Percentiles rank a stretch among this genome's conserved stretches.
phyloP scores from a whole-genome alignment of 2,329 filamentous ascomycete genomes.

The Orbilia quercus region DNA sequence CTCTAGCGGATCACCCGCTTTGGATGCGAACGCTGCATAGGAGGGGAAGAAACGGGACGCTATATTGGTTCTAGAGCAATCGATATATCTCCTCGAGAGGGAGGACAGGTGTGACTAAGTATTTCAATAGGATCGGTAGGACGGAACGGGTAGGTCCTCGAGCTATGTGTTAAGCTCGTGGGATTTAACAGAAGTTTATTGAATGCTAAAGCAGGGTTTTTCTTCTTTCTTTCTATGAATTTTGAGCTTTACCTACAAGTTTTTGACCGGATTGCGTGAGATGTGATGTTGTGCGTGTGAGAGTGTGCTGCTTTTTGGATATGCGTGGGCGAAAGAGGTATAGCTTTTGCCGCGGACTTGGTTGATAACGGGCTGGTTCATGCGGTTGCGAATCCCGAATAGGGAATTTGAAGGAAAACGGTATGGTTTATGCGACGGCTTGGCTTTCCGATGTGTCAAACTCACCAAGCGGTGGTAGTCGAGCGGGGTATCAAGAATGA shows the following conservation, averaged over 20 bases:
- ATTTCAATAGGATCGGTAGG: neutral
- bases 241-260: too few species aligned
- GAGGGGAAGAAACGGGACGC: neutral
- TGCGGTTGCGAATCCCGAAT: constrained; percentile 31
- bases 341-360: neutral
- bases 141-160: constrained; percentile 1
- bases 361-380: constrained; percentile 2
- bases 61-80: constrained; percentile 2
- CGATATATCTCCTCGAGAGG: neutral
- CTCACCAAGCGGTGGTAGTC: neutral
- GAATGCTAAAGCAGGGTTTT: too few species aligned
- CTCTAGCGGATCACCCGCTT: too few species aligned
- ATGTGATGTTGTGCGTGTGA: neutral
- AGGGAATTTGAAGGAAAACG: constrained; percentile 55
- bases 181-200: too few species aligned
- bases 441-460: neutral
- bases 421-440: constrained; percentile 42
- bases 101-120: constrained; percentile 5
- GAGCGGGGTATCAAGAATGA: neutral
- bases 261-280: neutral
- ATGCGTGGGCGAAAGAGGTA: neutral
- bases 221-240: too few species aligned
- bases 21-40: neutral
- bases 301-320: too few species aligned
- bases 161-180: neutral